Conservation (phyloP, 2,329 filamentous ascomycete species). For the Fusarium siculi region DNA sequence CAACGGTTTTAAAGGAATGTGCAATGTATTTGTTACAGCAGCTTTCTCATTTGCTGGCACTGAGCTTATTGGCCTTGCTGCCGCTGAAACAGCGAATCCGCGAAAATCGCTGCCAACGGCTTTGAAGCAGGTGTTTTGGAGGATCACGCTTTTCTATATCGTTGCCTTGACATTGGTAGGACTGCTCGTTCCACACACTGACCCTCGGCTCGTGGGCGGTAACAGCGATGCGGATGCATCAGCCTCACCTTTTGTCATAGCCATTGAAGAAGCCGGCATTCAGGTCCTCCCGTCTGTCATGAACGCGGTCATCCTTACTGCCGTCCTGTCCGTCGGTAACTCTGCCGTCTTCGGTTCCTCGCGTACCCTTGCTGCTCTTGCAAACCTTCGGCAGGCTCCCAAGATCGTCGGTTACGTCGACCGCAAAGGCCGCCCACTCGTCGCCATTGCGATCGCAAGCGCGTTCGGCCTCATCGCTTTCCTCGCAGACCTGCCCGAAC, state of each 20-base stretch:
- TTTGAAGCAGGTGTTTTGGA: slow-evolving; percentile 95
- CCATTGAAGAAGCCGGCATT: slow-evolving; percentile 87
- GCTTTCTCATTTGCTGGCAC: slow-evolving; percentile 82
- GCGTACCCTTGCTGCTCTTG: slow-evolving; percentile 87
- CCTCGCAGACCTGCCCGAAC: slow-evolving; percentile 72
- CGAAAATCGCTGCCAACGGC: slow-evolving; percentile 85
- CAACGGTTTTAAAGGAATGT: slow-evolving; percentile 85
- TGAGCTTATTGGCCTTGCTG: slow-evolving; percentile 79
- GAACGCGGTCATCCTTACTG: slow-evolving; percentile 94
- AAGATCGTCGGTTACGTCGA: slow-evolving; percentile 83
- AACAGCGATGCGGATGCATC: slow-evolving; percentile 71
- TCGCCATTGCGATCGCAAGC: slow-evolving; percentile 76
- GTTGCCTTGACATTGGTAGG: slow-evolving; percentile 84
- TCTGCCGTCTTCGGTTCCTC: slow-evolving; percentile 92
- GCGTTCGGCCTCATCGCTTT: slow-evolving; percentile 79
- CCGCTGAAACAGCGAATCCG: slow-evolving; percentile 82
- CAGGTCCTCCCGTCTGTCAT: slow-evolving; percentile 84
- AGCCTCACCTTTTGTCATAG: slow-evolving; percentile 92
- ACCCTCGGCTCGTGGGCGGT: slow-evolving; percentile 68
- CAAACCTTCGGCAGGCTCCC: slow-evolving; percentile 87
- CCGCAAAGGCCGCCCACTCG: slow-evolving; percentile 80
- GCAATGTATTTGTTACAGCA: slow-evolving; percentile 79
- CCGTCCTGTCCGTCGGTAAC: slow-evolving; percentile 91
- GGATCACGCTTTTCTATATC: slow-evolving; percentile 90
- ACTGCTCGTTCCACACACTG: slow-evolving; percentile 80